Conservation (phyloP, 2,329 filamentous ascomycete species). For the Colletotrichum eremochloae region DNA sequence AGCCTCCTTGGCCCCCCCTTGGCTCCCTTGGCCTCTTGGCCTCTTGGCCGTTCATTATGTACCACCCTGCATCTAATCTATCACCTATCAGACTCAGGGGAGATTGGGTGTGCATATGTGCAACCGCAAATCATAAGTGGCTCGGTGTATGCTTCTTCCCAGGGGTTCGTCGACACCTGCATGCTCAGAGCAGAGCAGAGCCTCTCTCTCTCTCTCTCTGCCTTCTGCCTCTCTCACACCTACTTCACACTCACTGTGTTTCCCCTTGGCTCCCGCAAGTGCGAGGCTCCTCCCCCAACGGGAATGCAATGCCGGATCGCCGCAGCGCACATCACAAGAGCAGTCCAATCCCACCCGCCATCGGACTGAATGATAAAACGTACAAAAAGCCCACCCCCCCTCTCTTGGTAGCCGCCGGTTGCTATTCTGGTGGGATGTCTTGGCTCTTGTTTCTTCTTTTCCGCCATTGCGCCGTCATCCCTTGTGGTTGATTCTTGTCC, state of each 20-base stretch:
- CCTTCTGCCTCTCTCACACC: background rate
- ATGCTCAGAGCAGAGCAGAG: background rate
- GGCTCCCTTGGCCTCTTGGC: conserved; percentile 10
- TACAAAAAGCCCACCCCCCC: conserved; percentile 10
- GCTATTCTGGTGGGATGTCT: conserved; percentile 29
- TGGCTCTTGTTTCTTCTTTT: conserved; percentile 16
- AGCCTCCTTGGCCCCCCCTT: background rate
- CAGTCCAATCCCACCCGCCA: background rate
- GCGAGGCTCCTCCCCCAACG: background rate
- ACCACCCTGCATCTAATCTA: background rate
- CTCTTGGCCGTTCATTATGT: conserved; percentile 11
- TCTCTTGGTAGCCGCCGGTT: conserved; percentile 12
- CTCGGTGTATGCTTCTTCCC: background rate
- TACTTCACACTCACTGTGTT: background rate
- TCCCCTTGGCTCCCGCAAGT: background rate
- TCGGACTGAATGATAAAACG: conserved; percentile 14
- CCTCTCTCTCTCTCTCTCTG: background rate
- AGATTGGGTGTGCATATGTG: conserved; percentile 7
- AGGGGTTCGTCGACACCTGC: background rate
- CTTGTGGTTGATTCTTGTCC: background rate
- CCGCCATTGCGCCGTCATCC: background rate
- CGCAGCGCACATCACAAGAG: background rate
- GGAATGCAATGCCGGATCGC: conserved; percentile 14
- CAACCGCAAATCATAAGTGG: conserved; percentile 16
- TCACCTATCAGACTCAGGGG: background rate